Base-by-base conservation (phyloP, 192 early-diverging fungal genomes). In the Coemansia sp. region DNA sequence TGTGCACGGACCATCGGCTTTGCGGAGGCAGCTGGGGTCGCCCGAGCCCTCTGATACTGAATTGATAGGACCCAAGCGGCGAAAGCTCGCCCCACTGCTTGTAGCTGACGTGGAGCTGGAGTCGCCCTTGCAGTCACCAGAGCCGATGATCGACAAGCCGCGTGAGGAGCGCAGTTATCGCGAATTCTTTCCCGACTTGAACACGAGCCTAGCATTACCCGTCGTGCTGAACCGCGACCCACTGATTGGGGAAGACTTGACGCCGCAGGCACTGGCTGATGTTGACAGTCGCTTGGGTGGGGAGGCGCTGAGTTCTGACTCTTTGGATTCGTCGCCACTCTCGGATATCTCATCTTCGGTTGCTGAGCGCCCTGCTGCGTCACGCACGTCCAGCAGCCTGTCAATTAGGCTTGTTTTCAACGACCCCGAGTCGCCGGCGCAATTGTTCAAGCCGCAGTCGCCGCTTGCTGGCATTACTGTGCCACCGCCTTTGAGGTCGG, bases 111-210 rank as follows among this genome's bases (percentile, higher is more conserved):
- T 16, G 1, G 51, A 60, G 14, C 14, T 62, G 14, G 46, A 62
- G 24, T 34, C 62, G 45, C 63, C 64, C 9, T 40, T 66, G n/a
- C 31, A 46, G 11, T 23, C 45, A 18, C 62, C 66, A 24, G 66
- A 68, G 5, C 65, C 71, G 38, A 60, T 74, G 9, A 70, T 77
- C 39, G 79, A 82, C 18, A 88, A 90, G 59, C 95, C 93, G 28
- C 84, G 92, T 48, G 95, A 97, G 76, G 95, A 97, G 74, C 86
- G 88, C 45, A 85, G 91, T 18, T 95, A 88, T 68, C 77, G 83
- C 21, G 91, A 91, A 42, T 89, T 91, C 37, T 94, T 91, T 67
- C 92, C 95, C 1, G 92, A 92, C 69, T 81, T 97, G 42, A 86
- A 91, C 59, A 69, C 86, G 9, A 53, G 76, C 28, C 39, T 67